phyloP scores from a whole-genome alignment of 306 rosid species.

The Neltuma alba region DNA sequence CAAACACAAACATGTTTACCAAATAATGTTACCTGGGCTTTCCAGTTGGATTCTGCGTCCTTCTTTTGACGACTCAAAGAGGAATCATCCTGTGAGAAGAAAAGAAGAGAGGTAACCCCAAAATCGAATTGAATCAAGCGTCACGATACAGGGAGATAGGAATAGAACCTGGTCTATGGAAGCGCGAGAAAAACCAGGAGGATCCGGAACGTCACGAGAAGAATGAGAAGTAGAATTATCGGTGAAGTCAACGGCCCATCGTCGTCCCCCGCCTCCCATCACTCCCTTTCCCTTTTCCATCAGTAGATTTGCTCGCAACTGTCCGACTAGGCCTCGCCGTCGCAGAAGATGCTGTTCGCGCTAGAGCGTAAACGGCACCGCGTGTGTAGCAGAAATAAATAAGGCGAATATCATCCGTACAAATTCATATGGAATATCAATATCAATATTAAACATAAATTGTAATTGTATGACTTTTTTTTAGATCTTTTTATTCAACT shows the following conservation, averaged over 20 bases:
- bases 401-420: neutral
- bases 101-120: neutral
- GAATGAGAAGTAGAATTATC: conserved; percentile 71
- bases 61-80: conserved; percentile 91
- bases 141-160: neutral
- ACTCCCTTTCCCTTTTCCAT: conserved; percentile 91
- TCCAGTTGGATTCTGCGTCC: conserved; percentile 96
- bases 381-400: neutral
- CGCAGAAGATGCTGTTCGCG: neutral
- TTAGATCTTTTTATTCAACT: too few relatives aligned
- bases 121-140: neutral
- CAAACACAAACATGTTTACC: neutral
- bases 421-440: too few relatives aligned
- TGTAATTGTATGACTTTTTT: too few relatives aligned
- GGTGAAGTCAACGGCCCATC: conserved; percentile 90
- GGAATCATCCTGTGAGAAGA: conserved; percentile 69
- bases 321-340: neutral
- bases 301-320: neutral
- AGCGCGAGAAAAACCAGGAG: conserved; percentile 95
- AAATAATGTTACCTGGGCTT: conserved; percentile 62
- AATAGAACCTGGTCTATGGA: conserved; percentile 67
- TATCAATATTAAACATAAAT: too few relatives aligned
- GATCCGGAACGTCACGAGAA: conserved; percentile 77
- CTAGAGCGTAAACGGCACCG: neutral
- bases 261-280: conserved; percentile 63